Evolutionary conservation across 1,284 basidiomycete species (phyloP).

Genomic region (Cutaneotrichosporon daszewskae): DNA sequence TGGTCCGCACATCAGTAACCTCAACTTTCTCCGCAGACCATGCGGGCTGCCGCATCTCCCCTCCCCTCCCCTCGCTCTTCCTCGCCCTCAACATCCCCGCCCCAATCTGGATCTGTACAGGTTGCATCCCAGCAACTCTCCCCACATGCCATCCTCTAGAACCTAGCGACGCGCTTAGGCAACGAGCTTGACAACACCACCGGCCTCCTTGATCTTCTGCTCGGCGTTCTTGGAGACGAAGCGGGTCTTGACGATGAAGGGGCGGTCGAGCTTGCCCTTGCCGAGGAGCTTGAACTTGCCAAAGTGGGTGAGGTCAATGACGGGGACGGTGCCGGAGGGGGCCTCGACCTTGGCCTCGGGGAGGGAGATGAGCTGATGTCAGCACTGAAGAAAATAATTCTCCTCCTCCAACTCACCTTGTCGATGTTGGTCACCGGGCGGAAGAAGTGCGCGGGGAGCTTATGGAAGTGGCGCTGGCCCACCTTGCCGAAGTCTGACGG

Average conservation of each 20-base stretch:
- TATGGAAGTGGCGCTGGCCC: conserved; percentile 98
- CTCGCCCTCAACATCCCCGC: too few relatives aligned
- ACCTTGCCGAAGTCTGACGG: conserved; percentile 65
- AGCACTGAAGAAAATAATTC: background rate
- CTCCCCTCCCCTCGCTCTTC: too few relatives aligned
- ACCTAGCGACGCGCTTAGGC: conserved; percentile 54
- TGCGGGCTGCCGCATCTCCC: too few relatives aligned
- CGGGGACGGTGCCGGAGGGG: conserved; percentile 62
- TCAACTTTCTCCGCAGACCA: too few relatives aligned
- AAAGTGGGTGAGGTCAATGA: conserved; percentile 77
- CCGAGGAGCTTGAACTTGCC: conserved; percentile 80
- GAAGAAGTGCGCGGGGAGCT: conserved; percentile 83
- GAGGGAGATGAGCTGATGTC: conserved; percentile 48
- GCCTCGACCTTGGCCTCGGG: conserved; percentile 48
- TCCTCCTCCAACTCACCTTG: too few relatives aligned
- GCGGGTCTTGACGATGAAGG: conserved; percentile 93
- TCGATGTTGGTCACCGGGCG: conserved; percentile 95
- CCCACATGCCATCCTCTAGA: background rate
- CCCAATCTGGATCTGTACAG: too few relatives aligned
- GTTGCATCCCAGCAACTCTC: too few relatives aligned
- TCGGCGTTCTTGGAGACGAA: conserved; percentile 85
- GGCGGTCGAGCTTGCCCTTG: conserved; percentile 50
- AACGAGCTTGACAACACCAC: conserved; percentile 83
- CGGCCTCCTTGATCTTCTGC: conserved; percentile 74
- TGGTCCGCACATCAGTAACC: too few relatives aligned